Evolutionary conservation across 768 basidiomycete genomes (phyloP), one percentile per base, ranked within the genome.

Genomic region (Obba rivulosa): DNA sequence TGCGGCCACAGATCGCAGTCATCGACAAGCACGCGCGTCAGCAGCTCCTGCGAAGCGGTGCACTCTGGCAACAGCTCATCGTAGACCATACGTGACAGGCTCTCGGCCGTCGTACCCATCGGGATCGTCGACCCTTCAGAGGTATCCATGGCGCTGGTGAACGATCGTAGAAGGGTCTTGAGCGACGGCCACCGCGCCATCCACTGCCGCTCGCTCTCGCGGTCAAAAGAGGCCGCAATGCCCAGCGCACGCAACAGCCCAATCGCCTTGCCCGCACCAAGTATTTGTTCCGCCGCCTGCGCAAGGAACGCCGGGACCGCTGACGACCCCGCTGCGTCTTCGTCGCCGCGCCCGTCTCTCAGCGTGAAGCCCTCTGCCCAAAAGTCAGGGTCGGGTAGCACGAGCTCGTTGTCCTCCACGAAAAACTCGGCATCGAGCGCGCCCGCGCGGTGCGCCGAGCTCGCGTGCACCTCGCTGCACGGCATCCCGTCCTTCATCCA

Each of bases 401-500:
- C 48, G 38, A 87, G 68, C 17, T 80, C 82, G 57, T 77, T 87
- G 51, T 78, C 77, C 58, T 86, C 84, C 40, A 92, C 79, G 64
- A 92, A 91, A 66, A 90, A 90, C 57, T 92, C 89, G 10, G 83
- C 82, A 17, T 84, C 81, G 1, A 84, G 68, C 8, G 35, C 36
- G 24, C 25, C 14, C 21, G 38, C 13, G 18, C 38, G 34, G 2
- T 18, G 34, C 20, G 0, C 46, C 24, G 8, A 41, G 23, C 13
- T 36, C 23, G 5, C 34, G 24, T 49, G 18, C 34, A 48, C 42
- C 17, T 65, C 57, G 25, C 61, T 60, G 17, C 69, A 59, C 3
- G 80, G 80, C 81, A 86, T 86, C 0, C 89, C 89, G 55, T 84
- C 74, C 41, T 70, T 74, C 45, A 92, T 64, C 90, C 89, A 92